Evolutionary conservation across 1,139 yeast genomes (phyloP).

Genomic region (Candida gigantensis): DNA sequence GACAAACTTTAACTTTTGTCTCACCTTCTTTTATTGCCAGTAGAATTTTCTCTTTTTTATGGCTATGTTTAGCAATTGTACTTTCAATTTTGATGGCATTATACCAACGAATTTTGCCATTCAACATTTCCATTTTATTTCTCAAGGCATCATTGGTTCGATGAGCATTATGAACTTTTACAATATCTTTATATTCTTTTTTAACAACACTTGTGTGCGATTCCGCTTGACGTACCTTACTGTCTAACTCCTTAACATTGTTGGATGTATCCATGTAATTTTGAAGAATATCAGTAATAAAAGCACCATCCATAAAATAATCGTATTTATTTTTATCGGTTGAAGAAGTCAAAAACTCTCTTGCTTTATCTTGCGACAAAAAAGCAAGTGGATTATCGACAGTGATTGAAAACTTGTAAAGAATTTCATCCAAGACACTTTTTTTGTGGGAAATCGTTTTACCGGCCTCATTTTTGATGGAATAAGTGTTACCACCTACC

Average conservation of each 20-base stretch:
- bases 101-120: conserved; percentile 69
- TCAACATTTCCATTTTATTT: conserved; percentile 42
- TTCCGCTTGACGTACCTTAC: conserved; percentile 36
- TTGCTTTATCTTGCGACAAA: conserved; percentile 90
- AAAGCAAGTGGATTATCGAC: conserved; percentile 93
- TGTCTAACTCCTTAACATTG: conserved; percentile 41
- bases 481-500: conserved; percentile 51
- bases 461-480: conserved; percentile 53
- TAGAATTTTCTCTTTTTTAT: conserved; percentile 18
- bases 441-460: conserved; percentile 61
- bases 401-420: conserved; percentile 71
- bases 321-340: conserved; percentile 69
- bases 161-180: conserved; percentile 41
- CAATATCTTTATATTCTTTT: conserved; percentile 35
- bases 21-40: conserved; percentile 23
- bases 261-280: conserved; percentile 47
- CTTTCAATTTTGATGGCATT: conserved; percentile 45
- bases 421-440: conserved; percentile 63
- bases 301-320: conserved; percentile 79
- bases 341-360: conserved; percentile 80
- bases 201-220: conserved; percentile 27
- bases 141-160: conserved; percentile 44
- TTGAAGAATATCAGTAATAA: conserved; percentile 59
- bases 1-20: conserved; percentile 13
- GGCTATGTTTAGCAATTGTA: conserved; percentile 23